These are phyloP conservation scores for Globisporangium rhizosaccharum DNA, from an alignment of 352 stramenopile genomes.

Conservation along the genomic window DNA sequence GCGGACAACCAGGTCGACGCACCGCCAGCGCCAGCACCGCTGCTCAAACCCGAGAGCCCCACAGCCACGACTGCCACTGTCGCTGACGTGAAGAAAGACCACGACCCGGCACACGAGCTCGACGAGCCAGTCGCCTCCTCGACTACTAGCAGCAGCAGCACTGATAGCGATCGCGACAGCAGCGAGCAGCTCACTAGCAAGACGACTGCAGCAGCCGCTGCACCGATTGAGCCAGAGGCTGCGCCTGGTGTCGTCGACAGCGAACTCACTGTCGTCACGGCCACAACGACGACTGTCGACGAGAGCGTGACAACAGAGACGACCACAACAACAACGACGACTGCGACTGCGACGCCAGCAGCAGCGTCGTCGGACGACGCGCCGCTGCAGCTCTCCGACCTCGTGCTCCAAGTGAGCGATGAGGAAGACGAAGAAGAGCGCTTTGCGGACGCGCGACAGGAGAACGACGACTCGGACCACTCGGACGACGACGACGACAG, in stretches of 20 bases:
- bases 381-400: slow-evolving; percentile 14
- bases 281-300: neutral
- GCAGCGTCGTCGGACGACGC: neutral
- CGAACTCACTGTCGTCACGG: neutral
- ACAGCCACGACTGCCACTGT: no score
- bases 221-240: neutral
- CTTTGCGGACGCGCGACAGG: slow-evolving; percentile 26
- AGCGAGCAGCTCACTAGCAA: no score
- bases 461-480: slow-evolving; percentile 5
- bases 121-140: no score
- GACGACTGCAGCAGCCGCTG: neutral
- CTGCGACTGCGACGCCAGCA: neutral
- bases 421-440: slow-evolving; percentile 34
- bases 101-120: neutral
- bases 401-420: slow-evolving; percentile 18
- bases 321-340: neutral
- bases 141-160: neutral
- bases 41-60: no score
- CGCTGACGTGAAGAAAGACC: neutral
- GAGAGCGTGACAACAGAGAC: slow-evolving; percentile 3
- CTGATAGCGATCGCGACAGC: neutral
- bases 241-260: neutral
- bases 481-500: slow-evolving; percentile 10
- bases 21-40: no score
- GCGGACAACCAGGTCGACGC: neutral